Evolutionary conservation across 768 basidiomycete species (phyloP).

Genomic region (Gymnopilus dilepis): DNA sequence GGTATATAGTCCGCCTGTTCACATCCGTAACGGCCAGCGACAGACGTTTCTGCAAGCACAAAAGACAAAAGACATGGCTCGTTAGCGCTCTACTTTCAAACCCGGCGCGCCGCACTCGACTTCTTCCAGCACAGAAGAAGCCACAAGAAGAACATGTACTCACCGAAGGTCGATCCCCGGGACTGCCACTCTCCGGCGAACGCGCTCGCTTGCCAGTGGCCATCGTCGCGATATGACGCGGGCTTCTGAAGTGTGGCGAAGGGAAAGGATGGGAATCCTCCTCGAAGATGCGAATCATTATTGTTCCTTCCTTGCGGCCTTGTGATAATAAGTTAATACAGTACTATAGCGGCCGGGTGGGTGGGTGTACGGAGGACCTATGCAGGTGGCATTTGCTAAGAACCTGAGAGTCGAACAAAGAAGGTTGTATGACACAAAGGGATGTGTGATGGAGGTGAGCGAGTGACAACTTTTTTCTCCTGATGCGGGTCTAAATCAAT

Average conservation of each 20-base stretch:
- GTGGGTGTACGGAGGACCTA: conserved; percentile 8
- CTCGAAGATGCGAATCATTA: conserved; percentile 54
- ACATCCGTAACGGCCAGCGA: conserved; percentile 40
- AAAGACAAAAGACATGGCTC: not conserved
- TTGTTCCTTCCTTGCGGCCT: not conserved
- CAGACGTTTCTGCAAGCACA: conserved; percentile 58
- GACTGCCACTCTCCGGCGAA: conserved; percentile 55
- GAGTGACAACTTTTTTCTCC: not conserved
- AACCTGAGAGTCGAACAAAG: conserved; percentile 6
- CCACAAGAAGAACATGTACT: conserved; percentile 1
- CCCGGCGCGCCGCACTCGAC: not conserved
- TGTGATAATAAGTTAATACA: conserved; percentile 6
- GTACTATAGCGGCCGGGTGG: not conserved
- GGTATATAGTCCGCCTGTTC: conserved; percentile 19
- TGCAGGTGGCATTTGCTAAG: conserved; percentile 20
- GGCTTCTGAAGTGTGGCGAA: conserved; percentile 43
- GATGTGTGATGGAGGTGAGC: not conserved
- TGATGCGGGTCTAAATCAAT: not conserved
- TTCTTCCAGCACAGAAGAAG: not conserved
- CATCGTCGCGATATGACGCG: conserved; percentile 32
- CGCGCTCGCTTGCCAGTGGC: conserved; percentile 58
- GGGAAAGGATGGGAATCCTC: conserved; percentile 50
- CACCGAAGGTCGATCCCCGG: conserved; percentile 61
- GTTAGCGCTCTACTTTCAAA: not conserved
- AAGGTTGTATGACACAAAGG: not conserved